These are phyloP conservation scores for Groenewaldozyma auringiensis DNA, from an alignment of 1,139 yeast species.

Conservation along the genomic window DNA sequence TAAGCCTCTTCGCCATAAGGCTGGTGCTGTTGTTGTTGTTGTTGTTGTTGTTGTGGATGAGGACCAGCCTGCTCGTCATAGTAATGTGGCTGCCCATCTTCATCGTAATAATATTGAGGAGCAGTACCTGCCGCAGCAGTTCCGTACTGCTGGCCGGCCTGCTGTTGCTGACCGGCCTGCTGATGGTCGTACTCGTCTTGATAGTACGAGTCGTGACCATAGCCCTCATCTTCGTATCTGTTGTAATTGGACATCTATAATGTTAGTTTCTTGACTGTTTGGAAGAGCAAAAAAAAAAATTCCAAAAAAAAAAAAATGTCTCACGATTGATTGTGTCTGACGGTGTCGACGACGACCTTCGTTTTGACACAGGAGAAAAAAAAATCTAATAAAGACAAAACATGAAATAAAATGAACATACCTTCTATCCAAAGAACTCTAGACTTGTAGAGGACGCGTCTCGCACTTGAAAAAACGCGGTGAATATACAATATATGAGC, in stretches of 20 bases:
- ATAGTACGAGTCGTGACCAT: constrained; percentile 21
- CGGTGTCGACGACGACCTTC: no score
- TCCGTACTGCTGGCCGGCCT: constrained; percentile 13
- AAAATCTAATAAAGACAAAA: no score
- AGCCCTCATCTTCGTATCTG: constrained; percentile 12
- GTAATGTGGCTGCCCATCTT: constrained; percentile 25
- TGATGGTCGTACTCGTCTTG: constrained; percentile 19
- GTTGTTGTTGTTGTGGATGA: constrained; percentile 15
- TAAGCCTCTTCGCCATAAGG: constrained; percentile 31
- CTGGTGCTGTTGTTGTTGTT: constrained; percentile 26
- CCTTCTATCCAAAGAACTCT: neutral
- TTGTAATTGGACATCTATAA: constrained; percentile 11
- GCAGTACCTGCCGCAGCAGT: neutral
- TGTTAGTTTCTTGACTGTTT: neutral
- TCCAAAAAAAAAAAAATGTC: no score
- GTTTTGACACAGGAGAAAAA: no score
- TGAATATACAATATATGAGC: neutral
- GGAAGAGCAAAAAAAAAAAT: no score
- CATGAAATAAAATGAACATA: no score
- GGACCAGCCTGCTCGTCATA: constrained; percentile 19
- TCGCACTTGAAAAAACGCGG: neutral
- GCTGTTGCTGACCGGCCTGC: constrained; percentile 18
- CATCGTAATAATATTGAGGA: constrained; percentile 29
- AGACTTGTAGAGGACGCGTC: neutral
- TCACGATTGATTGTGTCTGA: no score